Evolutionary conservation across 2,329 filamentous ascomycete genomes (phyloP).

Genomic region (Pseudopithomyces maydicus): DNA sequence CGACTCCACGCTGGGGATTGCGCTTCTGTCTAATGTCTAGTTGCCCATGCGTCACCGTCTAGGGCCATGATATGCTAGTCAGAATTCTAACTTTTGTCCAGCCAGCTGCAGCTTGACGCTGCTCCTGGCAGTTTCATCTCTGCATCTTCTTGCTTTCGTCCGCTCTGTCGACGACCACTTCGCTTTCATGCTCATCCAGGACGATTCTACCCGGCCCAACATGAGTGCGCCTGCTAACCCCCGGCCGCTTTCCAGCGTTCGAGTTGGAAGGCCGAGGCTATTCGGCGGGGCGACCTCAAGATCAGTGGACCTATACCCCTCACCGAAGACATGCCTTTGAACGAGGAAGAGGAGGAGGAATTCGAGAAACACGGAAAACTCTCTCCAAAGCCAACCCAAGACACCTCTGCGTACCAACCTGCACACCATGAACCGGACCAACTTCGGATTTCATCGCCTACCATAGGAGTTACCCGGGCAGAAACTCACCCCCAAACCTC

Average conservation of each 20-base stretch:
- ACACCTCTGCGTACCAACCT: slow-evolving; percentile 19
- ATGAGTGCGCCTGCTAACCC: slow-evolving; percentile 35
- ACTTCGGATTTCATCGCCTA: slow-evolving; percentile 22
- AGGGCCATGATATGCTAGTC: slow-evolving; percentile 3
- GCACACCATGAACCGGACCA: slow-evolving; percentile 18
- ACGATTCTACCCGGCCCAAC: slow-evolving; percentile 34
- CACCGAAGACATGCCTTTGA: slow-evolving; percentile 41
- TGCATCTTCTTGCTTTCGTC: slow-evolving; percentile 7
- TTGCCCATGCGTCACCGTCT: slow-evolving; percentile 10
- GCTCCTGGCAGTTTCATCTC: neutral
- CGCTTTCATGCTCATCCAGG: slow-evolving; percentile 40
- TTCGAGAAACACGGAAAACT: slow-evolving; percentile 29
- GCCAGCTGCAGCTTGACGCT: slow-evolving; percentile 13
- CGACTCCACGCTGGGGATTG: slow-evolving; percentile 23
- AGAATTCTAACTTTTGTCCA: neutral
- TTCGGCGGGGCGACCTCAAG: slow-evolving; percentile 44
- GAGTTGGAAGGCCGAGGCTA: slow-evolving; percentile 47
- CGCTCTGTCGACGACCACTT: slow-evolving; percentile 14
- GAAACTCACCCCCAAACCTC: neutral
- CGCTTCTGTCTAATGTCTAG: slow-evolving; percentile 29
- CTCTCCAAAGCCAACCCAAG: slow-evolving; percentile 17
- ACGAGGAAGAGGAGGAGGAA: slow-evolving; percentile 40
- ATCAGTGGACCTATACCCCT: slow-evolving; percentile 47
- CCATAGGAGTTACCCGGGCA: neutral
- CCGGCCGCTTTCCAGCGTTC: slow-evolving; percentile 36